Percentiles rank a stretch among this genome's conserved stretches.
These are phyloP conservation scores for Saposhnikovia divaricata DNA, from an alignment of 129 eudicot species.

Conservation along the genomic window DNA sequence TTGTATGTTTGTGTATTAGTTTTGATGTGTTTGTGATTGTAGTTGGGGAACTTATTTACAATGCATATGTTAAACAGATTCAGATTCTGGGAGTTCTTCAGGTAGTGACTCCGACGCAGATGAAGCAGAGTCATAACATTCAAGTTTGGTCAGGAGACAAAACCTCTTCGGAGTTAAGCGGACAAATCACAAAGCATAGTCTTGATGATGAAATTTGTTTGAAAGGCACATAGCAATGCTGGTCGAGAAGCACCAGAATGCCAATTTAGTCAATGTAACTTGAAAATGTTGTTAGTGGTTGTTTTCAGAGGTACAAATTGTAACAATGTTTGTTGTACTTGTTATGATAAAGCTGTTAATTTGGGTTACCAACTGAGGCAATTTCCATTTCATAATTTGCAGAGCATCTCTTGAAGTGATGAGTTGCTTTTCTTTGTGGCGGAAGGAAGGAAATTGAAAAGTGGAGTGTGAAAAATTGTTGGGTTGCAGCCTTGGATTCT, in stretches of 20 bases:
- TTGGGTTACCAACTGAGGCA: not conserved
- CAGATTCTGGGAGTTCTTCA: slow-evolving; percentile 94
- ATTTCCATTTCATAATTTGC: not conserved
- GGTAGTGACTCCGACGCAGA: slow-evolving; percentile 91
- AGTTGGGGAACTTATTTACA: slow-evolving; percentile 10
- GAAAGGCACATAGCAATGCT: not conserved
- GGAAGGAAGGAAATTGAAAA: not conserved
- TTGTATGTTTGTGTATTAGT: not conserved
- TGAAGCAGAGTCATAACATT: slow-evolving; percentile 64
- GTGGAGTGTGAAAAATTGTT: not conserved
- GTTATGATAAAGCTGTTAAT: not conserved
- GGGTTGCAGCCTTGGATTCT: not conserved
- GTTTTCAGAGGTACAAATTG: not conserved
- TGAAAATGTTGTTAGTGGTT: slow-evolving; percentile 9
- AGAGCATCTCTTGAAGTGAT: slow-evolving; percentile 5
- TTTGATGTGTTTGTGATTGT: slow-evolving; percentile 3
- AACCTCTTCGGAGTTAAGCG: not conserved
- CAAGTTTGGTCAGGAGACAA: not conserved
- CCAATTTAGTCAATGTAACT: not conserved
- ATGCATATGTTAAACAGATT: slow-evolving; percentile 68
- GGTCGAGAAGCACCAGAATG: not conserved
- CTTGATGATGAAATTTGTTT: not conserved
- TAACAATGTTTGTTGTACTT: not conserved
- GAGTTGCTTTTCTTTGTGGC: not conserved
- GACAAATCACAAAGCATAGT: not conserved